Percentiles rank a stretch among this genome's conserved stretches.
phyloP scores from a whole-genome alignment of 2,329 filamentous ascomycete genomes.

The Zymoseptoria tritici region DNA sequence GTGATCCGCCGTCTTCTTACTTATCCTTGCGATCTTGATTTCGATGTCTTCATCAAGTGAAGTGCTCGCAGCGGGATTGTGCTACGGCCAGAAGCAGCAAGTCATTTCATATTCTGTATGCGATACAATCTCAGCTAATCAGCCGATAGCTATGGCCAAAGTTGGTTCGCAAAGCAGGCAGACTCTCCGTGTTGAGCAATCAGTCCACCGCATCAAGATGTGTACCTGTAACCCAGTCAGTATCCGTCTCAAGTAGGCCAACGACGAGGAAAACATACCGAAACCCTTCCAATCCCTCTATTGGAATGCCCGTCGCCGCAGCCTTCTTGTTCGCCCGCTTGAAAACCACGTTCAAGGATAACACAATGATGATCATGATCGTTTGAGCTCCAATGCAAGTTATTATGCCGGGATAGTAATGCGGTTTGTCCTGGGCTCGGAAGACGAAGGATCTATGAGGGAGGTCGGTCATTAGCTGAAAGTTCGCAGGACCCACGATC shows the following conservation, averaged over 20 bases:
- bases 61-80: too few species aligned
- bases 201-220: not conserved
- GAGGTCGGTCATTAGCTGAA: conserved; percentile 58
- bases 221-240: not conserved
- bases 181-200: not conserved
- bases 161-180: not conserved
- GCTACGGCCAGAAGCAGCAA: too few species aligned
- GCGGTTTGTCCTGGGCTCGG: conserved; percentile 11
- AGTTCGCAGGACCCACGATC: not conserved
- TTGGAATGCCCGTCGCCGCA: conserved; percentile 13
- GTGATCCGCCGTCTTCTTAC: too few species aligned
- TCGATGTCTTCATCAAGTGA: too few species aligned
- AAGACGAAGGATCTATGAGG: conserved; percentile 14
- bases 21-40: too few species aligned
- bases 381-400: conserved; percentile 9
- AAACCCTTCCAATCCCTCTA: conserved; percentile 18
- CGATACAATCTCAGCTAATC: too few species aligned
- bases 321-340: conserved; percentile 15
- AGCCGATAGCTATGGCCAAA: too few species aligned
- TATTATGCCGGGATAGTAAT: conserved; percentile 16
- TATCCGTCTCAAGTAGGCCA: not conserved
- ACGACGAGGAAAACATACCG: conserved; percentile 6
- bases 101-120: too few species aligned
- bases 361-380: conserved; percentile 13
- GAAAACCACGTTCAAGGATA: conserved; percentile 13